Percentiles rank a stretch among this genome's conserved stretches.
phyloP scores from a whole-genome alignment of 2,329 filamentous ascomycete species.

The Hypoxylon sp. region DNA sequence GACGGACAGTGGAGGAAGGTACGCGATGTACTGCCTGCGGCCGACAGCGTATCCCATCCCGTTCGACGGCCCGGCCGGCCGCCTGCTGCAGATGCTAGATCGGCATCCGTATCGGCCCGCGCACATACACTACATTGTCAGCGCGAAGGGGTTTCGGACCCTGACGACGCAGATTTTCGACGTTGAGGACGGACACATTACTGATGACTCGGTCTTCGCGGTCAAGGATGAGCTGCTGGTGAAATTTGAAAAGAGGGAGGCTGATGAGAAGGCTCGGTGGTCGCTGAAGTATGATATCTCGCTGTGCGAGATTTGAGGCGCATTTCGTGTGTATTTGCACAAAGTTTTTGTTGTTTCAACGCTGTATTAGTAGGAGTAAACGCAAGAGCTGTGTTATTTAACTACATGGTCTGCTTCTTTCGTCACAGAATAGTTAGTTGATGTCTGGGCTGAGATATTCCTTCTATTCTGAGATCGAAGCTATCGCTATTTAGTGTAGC shows the following conservation, averaged over 20 bases:
- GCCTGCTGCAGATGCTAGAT: constrained; percentile 68
- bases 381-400: neutral
- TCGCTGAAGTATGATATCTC: constrained; percentile 75
- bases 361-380: neutral
- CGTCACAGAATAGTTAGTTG: neutral
- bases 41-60: constrained; percentile 70
- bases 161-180: constrained; percentile 84
- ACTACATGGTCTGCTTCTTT: neutral
- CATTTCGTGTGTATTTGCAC: neutral
- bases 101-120: constrained; percentile 71
- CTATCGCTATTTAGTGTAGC: constrained; percentile 42
- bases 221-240: constrained; percentile 67
- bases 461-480: neutral
- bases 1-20: constrained; percentile 75
- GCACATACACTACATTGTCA: constrained; percentile 72
- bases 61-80: constrained; percentile 67
- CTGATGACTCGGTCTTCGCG: constrained; percentile 67
- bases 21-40: constrained; percentile 72
- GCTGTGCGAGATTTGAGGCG: constrained; percentile 54
- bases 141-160: constrained; percentile 58
- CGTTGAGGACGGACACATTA: constrained; percentile 72
- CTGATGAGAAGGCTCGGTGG: constrained; percentile 64
- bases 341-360: neutral
- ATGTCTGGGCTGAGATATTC: neutral
- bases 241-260: constrained; percentile 57